Conservation (phyloP, 1,139 yeast species). For the Pichia sp. region DNA sequence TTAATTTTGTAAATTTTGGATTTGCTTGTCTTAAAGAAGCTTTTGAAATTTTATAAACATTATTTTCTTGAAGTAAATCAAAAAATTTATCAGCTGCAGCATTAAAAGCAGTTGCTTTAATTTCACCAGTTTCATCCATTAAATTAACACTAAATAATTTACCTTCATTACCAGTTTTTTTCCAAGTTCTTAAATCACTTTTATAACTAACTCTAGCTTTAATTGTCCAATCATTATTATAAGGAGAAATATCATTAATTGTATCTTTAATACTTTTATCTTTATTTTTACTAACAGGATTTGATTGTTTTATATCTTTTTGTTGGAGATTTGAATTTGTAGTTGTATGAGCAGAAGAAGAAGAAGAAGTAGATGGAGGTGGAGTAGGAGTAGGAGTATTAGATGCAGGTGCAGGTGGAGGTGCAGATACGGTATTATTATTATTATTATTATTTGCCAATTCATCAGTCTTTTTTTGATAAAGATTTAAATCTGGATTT, state of each 20-base stretch:
- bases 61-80: constrained; percentile 77
- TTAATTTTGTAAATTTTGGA: constrained; percentile 76
- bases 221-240: constrained; percentile 85
- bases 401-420: background rate
- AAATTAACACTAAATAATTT: constrained; percentile 83
- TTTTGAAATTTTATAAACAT: constrained; percentile 77
- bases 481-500: constrained; percentile 19
- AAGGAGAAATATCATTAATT: constrained; percentile 87
- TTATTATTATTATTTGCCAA: background rate
- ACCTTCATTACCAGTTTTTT: constrained; percentile 83
- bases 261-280: constrained; percentile 31
- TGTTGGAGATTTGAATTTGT: background rate
- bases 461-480: background rate
- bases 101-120: constrained; percentile 91
- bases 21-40: constrained; percentile 80
- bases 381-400: background rate
- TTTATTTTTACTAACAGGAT: background rate
- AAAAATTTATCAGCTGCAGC: constrained; percentile 76
- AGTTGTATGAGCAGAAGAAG: background rate
- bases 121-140: constrained; percentile 93
- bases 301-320: background rate
- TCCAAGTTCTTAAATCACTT: constrained; percentile 84
- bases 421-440: background rate
- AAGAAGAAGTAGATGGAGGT: background rate
- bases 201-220: constrained; percentile 87